Conservation (phyloP, 306 rosid species). For the Ziziphus jujuba region DNA sequence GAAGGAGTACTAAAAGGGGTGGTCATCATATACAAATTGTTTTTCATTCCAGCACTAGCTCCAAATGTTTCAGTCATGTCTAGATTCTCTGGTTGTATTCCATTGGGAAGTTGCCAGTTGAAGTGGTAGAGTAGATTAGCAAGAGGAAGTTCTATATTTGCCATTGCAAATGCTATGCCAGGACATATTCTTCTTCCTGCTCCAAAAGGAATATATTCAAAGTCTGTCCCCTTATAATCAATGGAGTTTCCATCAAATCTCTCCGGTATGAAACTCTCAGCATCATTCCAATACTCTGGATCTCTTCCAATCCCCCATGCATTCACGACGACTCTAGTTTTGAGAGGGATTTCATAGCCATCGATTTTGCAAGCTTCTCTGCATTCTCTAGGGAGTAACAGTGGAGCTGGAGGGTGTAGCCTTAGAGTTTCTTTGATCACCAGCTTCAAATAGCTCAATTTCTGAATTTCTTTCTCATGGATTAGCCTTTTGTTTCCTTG, state of each 20-base stretch:
- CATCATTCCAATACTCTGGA: neutral
- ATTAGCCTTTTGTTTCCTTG: neutral
- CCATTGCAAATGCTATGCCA: neutral
- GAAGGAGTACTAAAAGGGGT: neutral
- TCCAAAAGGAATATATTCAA: constrained; percentile 3
- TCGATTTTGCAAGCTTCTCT: neutral
- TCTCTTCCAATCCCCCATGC: constrained; percentile 5
- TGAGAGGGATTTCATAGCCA: neutral
- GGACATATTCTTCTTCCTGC: constrained; percentile 1
- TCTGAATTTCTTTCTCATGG: neutral
- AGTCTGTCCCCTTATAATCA: neutral
- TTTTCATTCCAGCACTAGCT: neutral
- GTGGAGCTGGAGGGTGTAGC: constrained; percentile 7
- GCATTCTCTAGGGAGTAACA: neutral
- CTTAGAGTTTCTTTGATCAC: constrained; percentile 13
- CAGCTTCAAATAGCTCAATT: neutral
- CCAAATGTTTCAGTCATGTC: constrained; percentile 5
- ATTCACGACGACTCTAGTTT: neutral
- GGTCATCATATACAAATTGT: neutral
- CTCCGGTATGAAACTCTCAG: constrained; percentile 3
- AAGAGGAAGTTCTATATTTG: neutral
- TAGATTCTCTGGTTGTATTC: neutral
- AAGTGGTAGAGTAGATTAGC: constrained; percentile 5
- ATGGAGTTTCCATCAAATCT: neutral
- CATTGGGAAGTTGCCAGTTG: neutral